Conservation (phyloP, 2,329 filamentous ascomycete species). For the Trichoderma harzianum region DNA sequence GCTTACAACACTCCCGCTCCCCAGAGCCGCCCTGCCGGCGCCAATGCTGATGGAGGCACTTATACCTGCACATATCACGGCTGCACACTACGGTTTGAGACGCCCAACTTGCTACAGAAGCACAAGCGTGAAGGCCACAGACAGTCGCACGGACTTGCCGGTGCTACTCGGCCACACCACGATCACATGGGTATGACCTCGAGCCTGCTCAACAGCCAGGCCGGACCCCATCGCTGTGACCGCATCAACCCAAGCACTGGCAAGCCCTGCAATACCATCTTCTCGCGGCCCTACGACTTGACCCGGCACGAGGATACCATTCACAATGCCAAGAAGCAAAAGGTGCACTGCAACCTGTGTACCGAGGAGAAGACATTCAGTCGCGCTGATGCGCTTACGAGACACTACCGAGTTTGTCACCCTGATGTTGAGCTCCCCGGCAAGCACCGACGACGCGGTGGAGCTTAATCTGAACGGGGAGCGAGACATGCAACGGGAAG, state of each 20-base stretch:
- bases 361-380: slow-evolving; percentile 97
- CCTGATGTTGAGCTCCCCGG: slow-evolving; percentile 82
- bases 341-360: slow-evolving; percentile 88
- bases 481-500: background rate
- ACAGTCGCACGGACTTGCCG: slow-evolving; percentile 54
- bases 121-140: slow-evolving; percentile 94
- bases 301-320: slow-evolving; percentile 97
- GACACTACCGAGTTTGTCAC: slow-evolving; percentile 93
- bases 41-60: slow-evolving; percentile 74
- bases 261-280: slow-evolving; percentile 90
- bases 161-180: slow-evolving; percentile 25
- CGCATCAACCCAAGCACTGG: slow-evolving; percentile 92
- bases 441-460: slow-evolving; percentile 43
- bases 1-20: slow-evolving; percentile 32
- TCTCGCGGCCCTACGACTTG: slow-evolving; percentile 93
- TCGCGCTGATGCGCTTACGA: slow-evolving; percentile 86
- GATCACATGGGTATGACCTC: slow-evolving; percentile 45
- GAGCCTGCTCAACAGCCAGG: slow-evolving; percentile 73
- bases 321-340: slow-evolving; percentile 90
- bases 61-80: slow-evolving; percentile 97
- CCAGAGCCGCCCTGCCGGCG: slow-evolving; percentile 55
- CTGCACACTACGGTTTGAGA: slow-evolving; percentile 83
- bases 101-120: slow-evolving; percentile 81
- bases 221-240: slow-evolving; percentile 88
- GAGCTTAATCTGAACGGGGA: slow-evolving; percentile 18